Percentiles rank a stretch among this genome's conserved stretches.
These are phyloP conservation scores for Chaetoceros muelleri DNA, from an alignment of 108 stramenopile genomes.

Conservation along the genomic window DNA sequence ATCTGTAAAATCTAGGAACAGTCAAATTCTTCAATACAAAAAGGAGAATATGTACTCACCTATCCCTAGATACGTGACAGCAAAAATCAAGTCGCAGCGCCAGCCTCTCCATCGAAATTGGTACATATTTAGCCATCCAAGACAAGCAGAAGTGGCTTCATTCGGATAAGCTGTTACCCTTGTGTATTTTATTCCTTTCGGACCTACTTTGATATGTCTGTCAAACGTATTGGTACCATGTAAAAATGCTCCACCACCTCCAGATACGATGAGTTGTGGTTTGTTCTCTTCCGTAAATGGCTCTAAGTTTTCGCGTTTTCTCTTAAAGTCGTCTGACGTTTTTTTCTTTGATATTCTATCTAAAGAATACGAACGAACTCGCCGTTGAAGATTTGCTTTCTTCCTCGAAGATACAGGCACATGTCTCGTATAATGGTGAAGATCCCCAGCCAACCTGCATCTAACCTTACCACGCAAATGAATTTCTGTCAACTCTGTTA, in stretches of 20 bases:
- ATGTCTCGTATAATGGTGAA: conserved; percentile 54
- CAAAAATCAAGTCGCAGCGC: conserved; percentile 43
- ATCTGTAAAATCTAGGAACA: too few relatives aligned
- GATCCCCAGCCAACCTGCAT: conserved; percentile 43
- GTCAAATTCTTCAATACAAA: too few relatives aligned
- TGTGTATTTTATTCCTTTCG: conserved; percentile 20
- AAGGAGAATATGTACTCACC: too few relatives aligned
- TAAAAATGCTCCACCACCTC: conserved; percentile 50
- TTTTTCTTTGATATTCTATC: not conserved
- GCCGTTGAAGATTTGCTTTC: not conserved
- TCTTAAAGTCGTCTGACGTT: not conserved
- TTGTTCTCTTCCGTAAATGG: conserved; percentile 3
- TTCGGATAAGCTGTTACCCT: conserved; percentile 37
- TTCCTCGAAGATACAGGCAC: conserved; percentile 12
- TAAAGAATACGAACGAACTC: not conserved
- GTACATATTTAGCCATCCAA: conserved; percentile 42
- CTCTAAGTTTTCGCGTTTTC: not conserved
- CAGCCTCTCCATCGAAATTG: conserved; percentile 47
- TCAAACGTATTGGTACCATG: conserved; percentile 44
- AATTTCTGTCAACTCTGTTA: conserved; percentile 35
- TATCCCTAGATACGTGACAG: conserved; percentile 33
- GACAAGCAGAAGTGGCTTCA: conserved; percentile 21
- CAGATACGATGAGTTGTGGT: conserved; percentile 40
- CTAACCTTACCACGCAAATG: conserved; percentile 39
- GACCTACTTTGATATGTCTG: conserved; percentile 33